These are phyloP conservation scores for Sclerotinia glacialis DNA, from an alignment of 2,329 filamentous ascomycete species.

Conservation along the genomic window DNA sequence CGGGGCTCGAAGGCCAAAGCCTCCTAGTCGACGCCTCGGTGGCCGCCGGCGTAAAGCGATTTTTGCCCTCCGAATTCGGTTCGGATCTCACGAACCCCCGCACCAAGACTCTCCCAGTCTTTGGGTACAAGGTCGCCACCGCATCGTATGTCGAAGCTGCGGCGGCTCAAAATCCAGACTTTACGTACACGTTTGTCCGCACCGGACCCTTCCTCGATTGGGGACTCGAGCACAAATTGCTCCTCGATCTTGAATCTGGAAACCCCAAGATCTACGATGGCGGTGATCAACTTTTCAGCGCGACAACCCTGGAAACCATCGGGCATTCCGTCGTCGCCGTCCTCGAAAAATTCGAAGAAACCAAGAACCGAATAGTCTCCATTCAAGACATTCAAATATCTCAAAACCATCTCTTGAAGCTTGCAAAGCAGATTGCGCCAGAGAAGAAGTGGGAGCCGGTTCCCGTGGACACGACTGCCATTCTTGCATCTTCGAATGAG, in stretches of 20 bases:
- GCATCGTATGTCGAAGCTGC: slow-evolving; percentile 45
- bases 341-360: slow-evolving; percentile 49
- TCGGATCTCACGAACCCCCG: slow-evolving; percentile 43
- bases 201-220: slow-evolving; percentile 60
- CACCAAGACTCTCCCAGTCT: slow-evolving; percentile 48
- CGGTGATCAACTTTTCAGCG: slow-evolving; percentile 49
- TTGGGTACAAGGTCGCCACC: slow-evolving; percentile 48
- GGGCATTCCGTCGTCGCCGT: slow-evolving; percentile 50
- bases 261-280: slow-evolving; percentile 49
- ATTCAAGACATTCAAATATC: slow-evolving; percentile 47
- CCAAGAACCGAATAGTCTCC: slow-evolving; percentile 50
- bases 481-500: slow-evolving; percentile 29
- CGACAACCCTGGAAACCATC: slow-evolving; percentile 48
- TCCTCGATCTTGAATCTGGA: slow-evolving; percentile 46
- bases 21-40: slow-evolving; percentile 56
- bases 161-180: slow-evolving; percentile 40
- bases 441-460: slow-evolving; percentile 34
- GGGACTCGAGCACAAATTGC: slow-evolving; percentile 45
- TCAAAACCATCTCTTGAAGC: slow-evolving; percentile 44
- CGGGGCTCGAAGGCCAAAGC: slow-evolving; percentile 45
- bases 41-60: slow-evolving; percentile 57
- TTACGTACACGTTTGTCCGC: slow-evolving; percentile 56
- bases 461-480: slow-evolving; percentile 22
- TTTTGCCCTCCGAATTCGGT: slow-evolving; percentile 59
- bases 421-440: slow-evolving; percentile 40